A percentile compares a stretch with the other conserved stretches of the same genome.
Evolutionary conservation across 1,284 basidiomycete species (phyloP).

Genomic region (Cutaneotrichosporon mucoides): DNA sequence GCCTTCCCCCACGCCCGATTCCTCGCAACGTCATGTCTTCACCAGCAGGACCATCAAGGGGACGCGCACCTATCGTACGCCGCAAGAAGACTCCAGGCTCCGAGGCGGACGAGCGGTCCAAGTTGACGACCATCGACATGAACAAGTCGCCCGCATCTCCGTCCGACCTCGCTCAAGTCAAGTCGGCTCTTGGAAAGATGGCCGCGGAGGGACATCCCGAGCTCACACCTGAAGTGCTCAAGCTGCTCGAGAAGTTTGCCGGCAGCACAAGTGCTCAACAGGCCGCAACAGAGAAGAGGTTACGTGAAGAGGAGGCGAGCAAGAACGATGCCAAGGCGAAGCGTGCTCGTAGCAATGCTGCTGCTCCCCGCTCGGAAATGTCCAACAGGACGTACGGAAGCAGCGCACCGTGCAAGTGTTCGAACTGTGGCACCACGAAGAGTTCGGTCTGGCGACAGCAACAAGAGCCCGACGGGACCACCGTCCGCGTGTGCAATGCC

Average conservation of each 20-base stretch:
- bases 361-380: no score
- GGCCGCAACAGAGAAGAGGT: conserved; percentile 10
- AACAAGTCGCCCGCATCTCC: neutral
- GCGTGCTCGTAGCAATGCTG: neutral
- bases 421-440: conserved; percentile 43
- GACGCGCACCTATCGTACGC: no score
- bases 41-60: neutral
- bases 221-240: conserved; percentile 30
- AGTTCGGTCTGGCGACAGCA: conserved; percentile 45
- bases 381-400: no score
- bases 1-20: conserved; percentile 8
- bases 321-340: neutral
- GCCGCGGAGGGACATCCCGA: neutral
- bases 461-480: conserved; percentile 36
- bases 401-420: conserved; percentile 26
- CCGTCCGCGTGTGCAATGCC: conserved; percentile 46
- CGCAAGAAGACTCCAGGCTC: neutral
- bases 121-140: neutral
- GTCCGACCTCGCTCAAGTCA: neutral
- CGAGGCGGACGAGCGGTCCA: neutral
- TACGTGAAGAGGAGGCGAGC: neutral
- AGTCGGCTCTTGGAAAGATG: neutral
- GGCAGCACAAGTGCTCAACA: conserved; percentile 18
- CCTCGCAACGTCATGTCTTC: neutral
- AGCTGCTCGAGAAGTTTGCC: conserved; percentile 31